Evolutionary conservation across 345 rosid species (phyloP), one percentile per base, ranked within the genome.

Genomic region (Alliaria petiolata): DNA sequence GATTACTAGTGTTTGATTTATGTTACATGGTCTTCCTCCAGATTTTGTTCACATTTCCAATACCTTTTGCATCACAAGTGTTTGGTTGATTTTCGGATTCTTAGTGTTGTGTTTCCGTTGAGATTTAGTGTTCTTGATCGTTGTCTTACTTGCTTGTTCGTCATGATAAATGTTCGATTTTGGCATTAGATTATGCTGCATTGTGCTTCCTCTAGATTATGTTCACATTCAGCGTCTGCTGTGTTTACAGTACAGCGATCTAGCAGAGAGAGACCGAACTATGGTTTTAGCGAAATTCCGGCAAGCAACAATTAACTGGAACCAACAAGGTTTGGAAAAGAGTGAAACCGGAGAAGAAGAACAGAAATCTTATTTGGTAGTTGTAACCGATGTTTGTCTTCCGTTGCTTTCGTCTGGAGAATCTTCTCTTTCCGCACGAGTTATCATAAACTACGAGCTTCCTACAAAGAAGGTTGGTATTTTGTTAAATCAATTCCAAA

Each of bases 331-430:
- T 34, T 82, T 69, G 40, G 84, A 80, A 15, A 81, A 72, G 36
- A 44, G 69, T 69, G 87, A 76, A 63, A 61, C 31, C 3, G 81
- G 58, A 45, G 70, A 80, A 56, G 83, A 78, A 20, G 86, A 82
- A 44, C 77, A 64, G 34, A 86, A 84, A 74, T 89, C 97, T 26
- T 80, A 75, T 75, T 67, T 90, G 81, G 80, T 89, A 20, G 89
- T 93, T 20, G 87, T 85, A 10, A 90, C 95, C 0, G 97, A 90
- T 79, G 83, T 87, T 63, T 93, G 96, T 78, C 96, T 90, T 76
- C 96, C 92, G 0, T 69, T 87, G 25, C 59, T 84, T 75, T 68
- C 88, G 62, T 80, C 87, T 1, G 91, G 97, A 22, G 95, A 93
- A 61, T 77, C 86, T 0, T 51, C 91, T 22, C 69, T 91, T 22